phyloP scores from a whole-genome alignment of 2,329 filamentous ascomycete species.

The Venturia asperata region DNA sequence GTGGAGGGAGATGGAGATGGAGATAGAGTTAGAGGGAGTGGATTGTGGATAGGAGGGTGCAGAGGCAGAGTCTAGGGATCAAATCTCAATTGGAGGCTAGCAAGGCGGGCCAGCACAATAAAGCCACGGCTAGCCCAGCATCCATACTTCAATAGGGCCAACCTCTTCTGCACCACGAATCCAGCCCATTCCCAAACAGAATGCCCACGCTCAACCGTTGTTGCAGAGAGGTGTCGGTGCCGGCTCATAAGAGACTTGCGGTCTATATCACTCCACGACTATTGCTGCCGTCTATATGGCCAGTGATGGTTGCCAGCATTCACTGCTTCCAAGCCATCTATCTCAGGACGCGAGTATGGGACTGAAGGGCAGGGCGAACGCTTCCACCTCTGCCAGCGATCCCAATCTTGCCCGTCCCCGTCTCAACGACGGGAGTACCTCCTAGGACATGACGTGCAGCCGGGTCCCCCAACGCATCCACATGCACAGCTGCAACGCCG shows the following conservation, averaged over 20 bases:
- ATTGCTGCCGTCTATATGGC: background rate
- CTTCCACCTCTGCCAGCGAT: background rate
- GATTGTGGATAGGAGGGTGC: background rate
- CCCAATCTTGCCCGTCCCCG: slow-evolving; percentile 7
- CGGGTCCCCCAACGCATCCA: background rate
- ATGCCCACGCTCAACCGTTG: background rate
- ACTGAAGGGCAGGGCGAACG: background rate
- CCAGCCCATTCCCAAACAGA: background rate
- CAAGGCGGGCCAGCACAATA: background rate
- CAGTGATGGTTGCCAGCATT: background rate
- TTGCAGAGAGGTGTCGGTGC: background rate
- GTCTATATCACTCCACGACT: background rate
- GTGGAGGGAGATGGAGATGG: background rate
- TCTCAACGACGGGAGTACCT: no score
- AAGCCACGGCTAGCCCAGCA: background rate
- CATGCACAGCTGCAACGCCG: background rate
- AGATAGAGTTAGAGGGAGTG: background rate
- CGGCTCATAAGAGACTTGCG: background rate
- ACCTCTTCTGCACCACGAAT: background rate
- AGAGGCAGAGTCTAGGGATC: background rate
- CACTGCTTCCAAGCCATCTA: background rate
- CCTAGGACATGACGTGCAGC: background rate
- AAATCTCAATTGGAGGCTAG: background rate
- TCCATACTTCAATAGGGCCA: background rate
- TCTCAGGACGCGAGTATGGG: background rate